phyloP scores from a whole-genome alignment of 371 early-diverging fungal species.

The Lichtheimia hyalospora region DNA sequence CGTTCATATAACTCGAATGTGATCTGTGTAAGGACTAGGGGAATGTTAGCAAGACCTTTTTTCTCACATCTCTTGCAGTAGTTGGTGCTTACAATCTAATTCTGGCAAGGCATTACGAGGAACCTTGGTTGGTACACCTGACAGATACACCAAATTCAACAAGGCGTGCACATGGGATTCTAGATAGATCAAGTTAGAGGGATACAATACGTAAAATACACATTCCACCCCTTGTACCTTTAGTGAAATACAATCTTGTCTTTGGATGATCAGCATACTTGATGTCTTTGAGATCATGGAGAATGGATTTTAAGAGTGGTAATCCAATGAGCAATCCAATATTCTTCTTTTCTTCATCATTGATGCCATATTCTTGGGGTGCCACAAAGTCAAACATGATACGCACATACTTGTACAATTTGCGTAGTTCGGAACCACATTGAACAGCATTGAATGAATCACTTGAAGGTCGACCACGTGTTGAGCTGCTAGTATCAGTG shows the following conservation, averaged over 20 bases:
- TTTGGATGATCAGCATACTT: constrained; percentile 58
- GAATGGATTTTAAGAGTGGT: constrained; percentile 74
- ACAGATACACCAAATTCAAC: constrained; percentile 86
- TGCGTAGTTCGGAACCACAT: constrained; percentile 39
- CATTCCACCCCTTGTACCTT: constrained; percentile 44
- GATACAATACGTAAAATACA: neutral
- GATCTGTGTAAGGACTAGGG: constrained; percentile 87
- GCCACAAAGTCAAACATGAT: constrained; percentile 91
- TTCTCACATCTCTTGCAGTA: neutral
- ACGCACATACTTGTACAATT: constrained; percentile 82
- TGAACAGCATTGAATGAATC: constrained; percentile 8
- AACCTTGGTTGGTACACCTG: constrained; percentile 80
- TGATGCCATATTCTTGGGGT: constrained; percentile 92
- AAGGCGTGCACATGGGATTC: constrained; percentile 92
- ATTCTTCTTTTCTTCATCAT: constrained; percentile 76
- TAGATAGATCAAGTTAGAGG: constrained; percentile 11
- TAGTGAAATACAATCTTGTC: constrained; percentile 94
- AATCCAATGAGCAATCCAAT: constrained; percentile 86
- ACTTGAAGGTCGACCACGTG: constrained; percentile 8
- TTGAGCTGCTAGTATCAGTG: constrained; percentile 8
- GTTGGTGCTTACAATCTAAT: constrained; percentile 78
- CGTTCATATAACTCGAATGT: constrained; percentile 96
- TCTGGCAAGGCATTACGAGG: constrained; percentile 75
- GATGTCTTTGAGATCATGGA: constrained; percentile 72
- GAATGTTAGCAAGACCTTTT: constrained; percentile 3